Evolutionary conservation across 208 protist species (phyloP).

Genomic region (Trypanosomatidae sp.): DNA sequence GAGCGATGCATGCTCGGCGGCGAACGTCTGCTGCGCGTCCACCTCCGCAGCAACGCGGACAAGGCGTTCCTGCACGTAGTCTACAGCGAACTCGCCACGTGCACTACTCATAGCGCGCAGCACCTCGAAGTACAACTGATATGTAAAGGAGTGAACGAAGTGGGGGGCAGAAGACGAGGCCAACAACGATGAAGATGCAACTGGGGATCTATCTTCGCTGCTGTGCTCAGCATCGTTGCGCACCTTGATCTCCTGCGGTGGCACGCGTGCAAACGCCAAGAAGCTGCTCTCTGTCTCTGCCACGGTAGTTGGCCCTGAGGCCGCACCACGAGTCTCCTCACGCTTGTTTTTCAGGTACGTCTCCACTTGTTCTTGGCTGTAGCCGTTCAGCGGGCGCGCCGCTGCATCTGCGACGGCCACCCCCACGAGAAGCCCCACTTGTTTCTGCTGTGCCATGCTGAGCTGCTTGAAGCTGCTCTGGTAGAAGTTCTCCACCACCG

Average conservation of each 20-base stretch:
- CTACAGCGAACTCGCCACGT: conserved; percentile 55
- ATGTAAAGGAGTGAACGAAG: conserved; percentile 63
- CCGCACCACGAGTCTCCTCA: neutral
- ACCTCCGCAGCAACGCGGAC: conserved; percentile 30
- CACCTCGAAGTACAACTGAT: conserved; percentile 53
- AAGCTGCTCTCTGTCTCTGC: neutral
- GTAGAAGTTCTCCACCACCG: conserved; percentile 64
- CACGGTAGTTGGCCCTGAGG: neutral
- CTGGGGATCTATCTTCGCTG: neutral
- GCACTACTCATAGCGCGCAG: conserved; percentile 61
- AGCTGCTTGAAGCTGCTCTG: conserved; percentile 87
- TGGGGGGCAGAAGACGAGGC: conserved; percentile 4
- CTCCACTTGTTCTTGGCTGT: conserved; percentile 35
- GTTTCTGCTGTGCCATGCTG: conserved; percentile 76
- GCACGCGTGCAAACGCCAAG: conserved; percentile 24
- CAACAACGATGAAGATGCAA: conserved; percentile 2
- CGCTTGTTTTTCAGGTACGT: conserved; percentile 7
- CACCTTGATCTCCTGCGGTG: conserved; percentile 2
- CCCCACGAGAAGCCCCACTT: conserved; percentile 76
- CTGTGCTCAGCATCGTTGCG: no score
- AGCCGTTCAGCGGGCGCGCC: conserved; percentile 54
- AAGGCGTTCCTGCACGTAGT: conserved; percentile 42
- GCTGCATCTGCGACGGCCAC: conserved; percentile 80
- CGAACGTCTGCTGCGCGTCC: conserved; percentile 30
- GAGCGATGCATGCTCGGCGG: conserved; percentile 64